These are phyloP conservation scores for Diplodia intermedia DNA, from an alignment of 2,329 filamentous ascomycete genomes.

Conservation along the genomic window DNA sequence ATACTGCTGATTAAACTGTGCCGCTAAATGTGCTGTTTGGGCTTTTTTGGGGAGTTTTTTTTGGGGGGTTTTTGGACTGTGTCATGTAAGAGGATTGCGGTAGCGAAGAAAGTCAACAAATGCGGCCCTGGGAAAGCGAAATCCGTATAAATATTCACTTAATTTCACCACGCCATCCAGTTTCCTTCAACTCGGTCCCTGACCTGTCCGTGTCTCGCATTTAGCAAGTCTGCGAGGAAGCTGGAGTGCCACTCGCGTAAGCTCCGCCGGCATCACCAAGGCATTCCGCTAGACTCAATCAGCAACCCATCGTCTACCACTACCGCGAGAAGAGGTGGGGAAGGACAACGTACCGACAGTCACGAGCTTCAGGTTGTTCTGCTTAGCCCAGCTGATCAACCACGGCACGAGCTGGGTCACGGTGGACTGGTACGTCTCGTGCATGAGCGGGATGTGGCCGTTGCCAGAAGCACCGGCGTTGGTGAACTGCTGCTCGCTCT, in stretches of 20 bases:
- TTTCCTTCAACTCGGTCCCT: too few relatives aligned
- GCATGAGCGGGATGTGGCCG: conserved; percentile 47
- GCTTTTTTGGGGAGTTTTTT: too few relatives aligned
- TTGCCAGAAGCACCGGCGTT: conserved; percentile 45
- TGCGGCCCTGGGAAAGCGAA: background rate
- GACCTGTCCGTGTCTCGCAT: background rate
- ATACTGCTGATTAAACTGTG: background rate
- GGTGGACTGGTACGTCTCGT: conserved; percentile 46
- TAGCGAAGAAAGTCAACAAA: background rate
- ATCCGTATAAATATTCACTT: conserved; percentile 10
- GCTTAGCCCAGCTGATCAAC: conserved; percentile 48
- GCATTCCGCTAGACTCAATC: conserved; percentile 40
- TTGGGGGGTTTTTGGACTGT: background rate
- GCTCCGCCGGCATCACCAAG: conserved; percentile 42
- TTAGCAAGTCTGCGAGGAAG: conserved; percentile 18
- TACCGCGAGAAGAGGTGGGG: background rate
- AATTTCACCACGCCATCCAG: background rate
- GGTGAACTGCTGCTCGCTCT: conserved; percentile 45
- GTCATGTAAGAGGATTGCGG: background rate
- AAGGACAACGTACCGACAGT: conserved; percentile 42
- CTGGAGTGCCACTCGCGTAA: conserved; percentile 34
- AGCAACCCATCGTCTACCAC: background rate
- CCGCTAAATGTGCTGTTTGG: background rate
- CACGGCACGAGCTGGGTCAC: conserved; percentile 46
- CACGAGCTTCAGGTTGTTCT: conserved; percentile 46